Percentiles rank a stretch among this genome's conserved stretches.
phyloP scores from a whole-genome alignment of 2,329 filamentous ascomycete genomes.

The Parascedosporium putredinis region DNA sequence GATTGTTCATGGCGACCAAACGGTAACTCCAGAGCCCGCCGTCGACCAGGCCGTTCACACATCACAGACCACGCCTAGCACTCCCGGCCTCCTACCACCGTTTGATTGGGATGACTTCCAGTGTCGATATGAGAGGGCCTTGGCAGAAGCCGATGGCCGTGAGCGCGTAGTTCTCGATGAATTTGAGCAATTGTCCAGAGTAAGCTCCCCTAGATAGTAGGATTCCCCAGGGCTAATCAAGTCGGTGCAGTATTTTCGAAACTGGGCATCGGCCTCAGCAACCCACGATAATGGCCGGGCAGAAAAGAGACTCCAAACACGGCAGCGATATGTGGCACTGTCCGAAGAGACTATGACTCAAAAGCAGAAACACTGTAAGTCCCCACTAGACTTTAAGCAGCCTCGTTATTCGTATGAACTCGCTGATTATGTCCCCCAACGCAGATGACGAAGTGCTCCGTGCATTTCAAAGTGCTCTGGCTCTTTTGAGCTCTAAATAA shows the following conservation, averaged over 20 bases:
- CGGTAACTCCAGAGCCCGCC: slow-evolving; percentile 11
- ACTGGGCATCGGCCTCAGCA: slow-evolving; percentile 67
- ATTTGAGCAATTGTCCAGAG: slow-evolving; percentile 57
- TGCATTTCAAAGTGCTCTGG: slow-evolving; percentile 52
- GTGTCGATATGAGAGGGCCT: slow-evolving; percentile 53
- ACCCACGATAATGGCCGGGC: slow-evolving; percentile 67
- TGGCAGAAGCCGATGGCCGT: slow-evolving; percentile 49
- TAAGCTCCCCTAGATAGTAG: slow-evolving; percentile 20
- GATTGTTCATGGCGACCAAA: neutral
- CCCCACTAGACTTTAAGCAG: neutral
- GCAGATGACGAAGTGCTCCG: slow-evolving; percentile 40
- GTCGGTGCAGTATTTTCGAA: slow-evolving; percentile 56
- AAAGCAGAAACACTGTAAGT: slow-evolving; percentile 73
- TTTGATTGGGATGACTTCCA: slow-evolving; percentile 77
- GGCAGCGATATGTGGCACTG: slow-evolving; percentile 64
- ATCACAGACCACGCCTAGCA: slow-evolving; percentile 28
- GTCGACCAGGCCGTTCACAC: slow-evolving; percentile 4
- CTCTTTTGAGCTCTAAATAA: slow-evolving; percentile 31
- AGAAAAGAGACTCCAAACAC: slow-evolving; percentile 69
- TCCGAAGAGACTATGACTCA: slow-evolving; percentile 61
- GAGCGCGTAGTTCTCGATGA: slow-evolving; percentile 59
- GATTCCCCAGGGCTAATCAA: neutral
- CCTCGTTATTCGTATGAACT: neutral
- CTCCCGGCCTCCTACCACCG: slow-evolving; percentile 25
- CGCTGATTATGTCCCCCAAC: neutral